Base-by-base conservation (phyloP, 2,329 filamentous ascomycete genomes). In the Penicillium sp. region DNA sequence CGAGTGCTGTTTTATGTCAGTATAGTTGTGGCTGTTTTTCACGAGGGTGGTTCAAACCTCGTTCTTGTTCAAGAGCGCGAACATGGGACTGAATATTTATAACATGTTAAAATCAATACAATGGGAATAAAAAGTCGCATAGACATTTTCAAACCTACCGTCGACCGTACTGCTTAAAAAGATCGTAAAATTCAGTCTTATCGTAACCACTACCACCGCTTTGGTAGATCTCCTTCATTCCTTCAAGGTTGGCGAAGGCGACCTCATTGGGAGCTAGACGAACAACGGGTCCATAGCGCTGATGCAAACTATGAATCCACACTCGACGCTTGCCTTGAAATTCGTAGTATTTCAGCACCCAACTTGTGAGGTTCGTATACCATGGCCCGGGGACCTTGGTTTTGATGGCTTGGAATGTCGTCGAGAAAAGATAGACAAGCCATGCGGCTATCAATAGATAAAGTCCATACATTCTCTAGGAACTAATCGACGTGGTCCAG, bases 181-280 rank as follows among this genome's bases (percentile, higher is more conserved):
- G 15, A 30, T 42, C 17, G 8, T 42, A 42, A 15, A 42, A 42
- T 21, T 42, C 39, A 7, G 39, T 42, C 13, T 42, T 42, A 9
- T 42, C 39, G 15, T 42, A 42, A 5, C 39, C 39, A 29, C 39
- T 42, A 26, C 39, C 39, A 20, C 39, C 39, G 29, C 39, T 42
- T 21, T 42, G 39, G 24, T 42, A 42, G 17, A 42, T 42, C 23
- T 42, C 39, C 10, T 42, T 42, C 39, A 42, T 29, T 29, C 39
- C 39, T 9, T 42, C 39, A 24, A 42, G 13, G 17, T 42, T 42
- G 24, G 39, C 39, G 20, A 42, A 42, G 3, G 39, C 39, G 15
- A 42, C 39, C 12, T 42, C 39, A 20, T 42, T 42, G 39, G 39
- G 39, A 42, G 39, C 39, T 13, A 42, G 15, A 20, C 39, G 39